Evolutionary conservation across 164 flowering plant genomes (phyloP), one percentile per base, ranked within the genome.

Genomic region (Tetracentron sinense): DNA sequence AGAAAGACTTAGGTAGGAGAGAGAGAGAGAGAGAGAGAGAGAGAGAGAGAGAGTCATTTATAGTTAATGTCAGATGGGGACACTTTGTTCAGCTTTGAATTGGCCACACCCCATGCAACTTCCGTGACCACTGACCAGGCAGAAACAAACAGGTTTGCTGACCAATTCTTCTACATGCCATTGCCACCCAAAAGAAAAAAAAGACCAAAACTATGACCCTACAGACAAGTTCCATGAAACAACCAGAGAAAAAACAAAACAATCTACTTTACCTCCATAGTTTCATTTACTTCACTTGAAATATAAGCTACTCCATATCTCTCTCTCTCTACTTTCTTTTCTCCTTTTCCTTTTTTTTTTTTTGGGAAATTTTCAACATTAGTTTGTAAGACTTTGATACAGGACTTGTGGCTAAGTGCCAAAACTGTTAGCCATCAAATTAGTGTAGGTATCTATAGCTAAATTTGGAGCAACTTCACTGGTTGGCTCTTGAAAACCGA

Each of bases 101-200:
- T 44, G 64, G 54, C 64, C 58, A 64, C 25, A 28, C 38, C n/a
- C 33, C 71, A 67, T 63, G 68, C 71, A 66, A 51, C 19, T 67
- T 67, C 48, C 69, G 60, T 74, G 81, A 72, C 61, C 58, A 25
- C 54, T 71, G 66, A 61, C 55, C 35, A 69, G 20, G 15, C 63
- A 62, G 31, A 29, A 38, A 60, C 4, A 58, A 28, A n/a, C 46
- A 57, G 47, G 6, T 17, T 26, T 65, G 69, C 65, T 69, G 74
- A 65, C 28, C 49, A 54, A 57, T 54, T 22, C 42, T 21, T 48
- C 51, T 64, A 27, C 42, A 42, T 63, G 58, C 68, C 29, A 52
- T 8, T 35, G 16, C 42, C 58, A 26, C 50, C 66, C 23, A 42
- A 29, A 15, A 35, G 3, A 42, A 52, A 38, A 38, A 7, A 38